Base-by-base conservation (phyloP, 2,329 filamentous ascomycete genomes). In the Eurotiales sp. region DNA sequence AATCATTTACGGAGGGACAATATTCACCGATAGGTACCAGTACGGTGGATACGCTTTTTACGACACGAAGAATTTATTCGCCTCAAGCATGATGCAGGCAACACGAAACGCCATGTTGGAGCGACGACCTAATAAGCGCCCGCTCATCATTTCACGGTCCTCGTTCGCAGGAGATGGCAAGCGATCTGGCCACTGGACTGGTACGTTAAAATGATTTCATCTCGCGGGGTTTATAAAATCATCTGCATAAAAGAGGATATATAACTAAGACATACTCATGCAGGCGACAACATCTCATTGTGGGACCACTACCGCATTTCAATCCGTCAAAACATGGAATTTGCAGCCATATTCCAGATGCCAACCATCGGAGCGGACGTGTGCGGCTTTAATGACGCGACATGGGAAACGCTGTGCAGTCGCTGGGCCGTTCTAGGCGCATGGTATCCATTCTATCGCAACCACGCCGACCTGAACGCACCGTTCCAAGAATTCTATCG, bases 21-120 rank as follows among this genome's bases (percentile, higher is more conserved):
- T 88, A 46, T 77, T 82, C 56, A 86, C 85, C 0, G 79, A 88
- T 61, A 76, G 84, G 7, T 85, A 89, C 64, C 59, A 62, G 2
- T 74, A 80, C 51, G 76, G 82, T 39, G 86, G 86, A 10, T 69
- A 84, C 34, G 74, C 76, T 15, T 82, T 87, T 65, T 89, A 88
- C 62, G 88, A 91, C 58, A 87, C 83, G 0, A 87, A 91, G 65
- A 90, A 90, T 58, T 65, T 88, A 1, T 87, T 85, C 63, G 86
- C 86, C 0, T 77, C 78, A 15, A 80, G 72, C 74, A 64, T 88
- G 84, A 83, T 82, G 0, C 67, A 72, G 22, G 70, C 78, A 1
- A 85, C 83, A 0, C 78, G 81, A 48, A 68, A 77, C 11, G 83
- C 87, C 1, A 87, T 91, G 86, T 64, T 82, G 7, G 68, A 73